Base-by-base conservation (phyloP, 228 moss, liverwort and hornwort species). In the Sphagnum fallax region DNA sequence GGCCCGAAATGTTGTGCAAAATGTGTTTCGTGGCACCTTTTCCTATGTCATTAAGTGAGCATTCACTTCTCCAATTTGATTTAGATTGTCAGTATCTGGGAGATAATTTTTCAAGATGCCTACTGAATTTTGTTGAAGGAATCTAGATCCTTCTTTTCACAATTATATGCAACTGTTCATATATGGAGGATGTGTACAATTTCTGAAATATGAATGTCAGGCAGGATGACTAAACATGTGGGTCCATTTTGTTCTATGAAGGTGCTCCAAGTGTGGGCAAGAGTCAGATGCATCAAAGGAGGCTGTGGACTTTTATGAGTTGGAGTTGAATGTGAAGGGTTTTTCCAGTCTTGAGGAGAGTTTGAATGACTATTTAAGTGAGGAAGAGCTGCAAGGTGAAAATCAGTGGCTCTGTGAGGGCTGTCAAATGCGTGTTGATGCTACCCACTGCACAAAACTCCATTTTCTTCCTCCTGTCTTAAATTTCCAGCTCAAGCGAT, bases 401-500 rank as follows among this genome's bases (percentile, higher is more conserved):
- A 98, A 98, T 70, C 97, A 98, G 74, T 93, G 91, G 80, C 86
- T 82, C 79, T 98, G 97, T 78, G 93, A 91, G 78, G 83, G 90
- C 72, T 98, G 97, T 78, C 78, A 90, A 77, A 83, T 82, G 80
- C 88, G 88, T 75, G 97, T 98, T 65, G 93, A 98, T 90, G 97
- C 97, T 50, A 98, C 91, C 67, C 93, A 93, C 72, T 89, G 91
- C 76, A 98, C 91, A 50, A 93, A 93, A 78, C 79, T 98, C 73
- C 93, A 93, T 32, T 93, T 93, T 51, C 79, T 98, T 72, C 91
- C 97, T 70, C 93, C 93, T 15, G 97, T 98, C 52, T 74, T 98
- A 68, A 98, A 93, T 79, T 98, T 98, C 72, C 93, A 98, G 70
- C 91, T 98, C 68, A 98, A 98, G 83, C 91, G 97, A 74, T 93